phyloP scores from a whole-genome alignment of 257 asterid genomes.

The Ocimum tenuiflorum region DNA sequence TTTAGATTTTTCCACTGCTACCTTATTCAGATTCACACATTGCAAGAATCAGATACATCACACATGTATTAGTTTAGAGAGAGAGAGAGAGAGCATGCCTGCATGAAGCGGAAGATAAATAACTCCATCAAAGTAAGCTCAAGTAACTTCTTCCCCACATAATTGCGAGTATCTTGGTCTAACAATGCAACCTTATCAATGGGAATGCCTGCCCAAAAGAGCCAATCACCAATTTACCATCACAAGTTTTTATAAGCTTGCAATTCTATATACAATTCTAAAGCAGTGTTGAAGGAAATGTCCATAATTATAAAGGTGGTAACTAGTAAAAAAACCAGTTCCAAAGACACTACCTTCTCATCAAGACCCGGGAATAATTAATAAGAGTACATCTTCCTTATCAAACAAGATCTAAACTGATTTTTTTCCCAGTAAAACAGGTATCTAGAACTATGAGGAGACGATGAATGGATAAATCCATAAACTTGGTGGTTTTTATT shows the following conservation, averaged over 20 bases:
- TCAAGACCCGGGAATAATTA: neutral
- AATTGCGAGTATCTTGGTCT: conserved; percentile 73
- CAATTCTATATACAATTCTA: neutral
- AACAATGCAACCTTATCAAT: conserved; percentile 76
- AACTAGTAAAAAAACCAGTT: conserved; percentile 1
- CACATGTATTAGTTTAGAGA: neutral
- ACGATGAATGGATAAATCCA: neutral
- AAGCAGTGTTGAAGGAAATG: neutral
- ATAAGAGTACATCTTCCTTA: neutral
- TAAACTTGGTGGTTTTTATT: neutral
- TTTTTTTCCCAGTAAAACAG: neutral
- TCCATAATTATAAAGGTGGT: neutral
- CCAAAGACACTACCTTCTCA: neutral
- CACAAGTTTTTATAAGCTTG: conserved; percentile 4
- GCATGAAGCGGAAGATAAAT: conserved; percentile 83
- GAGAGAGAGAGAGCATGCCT: conserved; percentile 45
- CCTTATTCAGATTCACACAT: neutral
- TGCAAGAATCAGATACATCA: neutral
- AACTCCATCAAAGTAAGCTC: conserved; percentile 82
- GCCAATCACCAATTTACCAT: no score
- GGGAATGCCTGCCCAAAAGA: conserved; percentile 55
- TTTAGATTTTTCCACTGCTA: no score
- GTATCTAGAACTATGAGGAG: neutral
- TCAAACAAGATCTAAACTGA: neutral
- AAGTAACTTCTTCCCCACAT: conserved; percentile 76